A percentile compares a stretch with the other conserved stretches of the same genome.
Conservation (phyloP, 106 monocot genomes). For the Chionographis japonica region DNA sequence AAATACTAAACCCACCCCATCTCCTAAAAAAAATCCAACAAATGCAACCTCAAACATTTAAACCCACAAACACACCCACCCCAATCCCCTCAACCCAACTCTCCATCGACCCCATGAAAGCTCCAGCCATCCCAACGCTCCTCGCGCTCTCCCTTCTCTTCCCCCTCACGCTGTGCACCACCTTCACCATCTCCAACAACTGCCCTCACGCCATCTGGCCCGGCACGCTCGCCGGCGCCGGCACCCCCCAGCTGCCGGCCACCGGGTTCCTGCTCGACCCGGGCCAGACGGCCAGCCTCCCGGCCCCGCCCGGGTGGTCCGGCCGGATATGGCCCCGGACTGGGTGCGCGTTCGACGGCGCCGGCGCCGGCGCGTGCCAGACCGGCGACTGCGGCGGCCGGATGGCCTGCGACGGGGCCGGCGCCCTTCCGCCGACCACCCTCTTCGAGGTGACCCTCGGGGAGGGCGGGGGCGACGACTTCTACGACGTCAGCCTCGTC, state of each 20-base stretch:
- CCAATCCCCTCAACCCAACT: too few species aligned
- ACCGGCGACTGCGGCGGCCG: conserved; percentile 82
- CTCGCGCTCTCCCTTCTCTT: conserved; percentile 1
- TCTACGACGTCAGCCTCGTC: conserved; percentile 59
- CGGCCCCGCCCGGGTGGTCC: conserved; percentile 63
- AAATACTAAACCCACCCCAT: conserved; percentile 43
- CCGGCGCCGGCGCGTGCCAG: conserved; percentile 46
- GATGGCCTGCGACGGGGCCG: conserved; percentile 56
- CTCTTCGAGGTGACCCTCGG: conserved; percentile 78
- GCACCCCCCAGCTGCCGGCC: conserved; percentile 58
- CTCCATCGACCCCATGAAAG: neutral
- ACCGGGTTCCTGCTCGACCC: conserved; percentile 68
- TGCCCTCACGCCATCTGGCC: conserved; percentile 78
- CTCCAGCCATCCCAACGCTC: neutral
- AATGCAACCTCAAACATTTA: too few species aligned
- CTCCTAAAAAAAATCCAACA: neutral
- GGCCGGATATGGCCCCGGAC: conserved; percentile 87
- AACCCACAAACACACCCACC: too few species aligned
- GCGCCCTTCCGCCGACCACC: conserved; percentile 52
- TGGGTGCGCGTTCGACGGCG: conserved; percentile 52
- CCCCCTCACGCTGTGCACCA: conserved; percentile 4
- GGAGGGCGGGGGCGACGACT: conserved; percentile 30
- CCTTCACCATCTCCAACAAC: conserved; percentile 68
- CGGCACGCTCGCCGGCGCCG: conserved; percentile 64
- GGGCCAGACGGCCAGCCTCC: conserved; percentile 33